Evolutionary conservation across 805 yeast genomes (phyloP), one percentile per base, ranked within the genome.

Genomic region (Wickerhamomyces alni): DNA sequence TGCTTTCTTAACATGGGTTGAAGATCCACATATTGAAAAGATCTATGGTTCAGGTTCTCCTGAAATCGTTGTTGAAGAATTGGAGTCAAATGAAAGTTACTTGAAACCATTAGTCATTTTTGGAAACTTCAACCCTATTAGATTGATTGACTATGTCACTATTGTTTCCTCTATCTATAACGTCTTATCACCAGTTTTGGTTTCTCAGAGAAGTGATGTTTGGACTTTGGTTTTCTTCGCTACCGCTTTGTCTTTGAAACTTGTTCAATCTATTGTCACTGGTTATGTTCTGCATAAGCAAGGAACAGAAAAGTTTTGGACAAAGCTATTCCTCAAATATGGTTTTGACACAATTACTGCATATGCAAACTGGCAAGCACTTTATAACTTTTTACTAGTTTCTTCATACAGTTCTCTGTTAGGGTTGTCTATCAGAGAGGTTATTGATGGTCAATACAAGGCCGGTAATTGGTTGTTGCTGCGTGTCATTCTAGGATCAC

Each of bases 11-110:
- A 78, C 79, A 47, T 69, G 67, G 45, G 88, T 86, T 36, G 95
- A 86, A 59, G 83, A 81, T 51, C 95, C 95, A 22, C 95, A 85
- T 61, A 86, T 86, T 50, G 88, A 83, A 43, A 83, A 82, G 62
- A 84, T 82, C 15, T 86, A 80, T 54, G 82, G 82, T 17, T 62
- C 70, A 17, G 67, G 63, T 33, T 32, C 52, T 5, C 66, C 60
- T 37, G 59, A 58, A 31, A 59, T 51, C 26, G 43, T 42, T 9
- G 59, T 62, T 35, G 66, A 65, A 38, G 65, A 63, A 35, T 44
- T 63, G 29, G 56, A 49, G 15, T 48, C 62, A 54, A 50, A 60
- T 58, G 65, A 63, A 37, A 53, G 52, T 41, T 73, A 74, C 47
- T 65, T 76, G 42, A 63, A 75, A 62, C 70, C 87, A 7, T 62